Evolutionary conservation across 2,329 filamentous ascomycete genomes (phyloP).

Genomic region (Aspergillus pseudonomiae): DNA sequence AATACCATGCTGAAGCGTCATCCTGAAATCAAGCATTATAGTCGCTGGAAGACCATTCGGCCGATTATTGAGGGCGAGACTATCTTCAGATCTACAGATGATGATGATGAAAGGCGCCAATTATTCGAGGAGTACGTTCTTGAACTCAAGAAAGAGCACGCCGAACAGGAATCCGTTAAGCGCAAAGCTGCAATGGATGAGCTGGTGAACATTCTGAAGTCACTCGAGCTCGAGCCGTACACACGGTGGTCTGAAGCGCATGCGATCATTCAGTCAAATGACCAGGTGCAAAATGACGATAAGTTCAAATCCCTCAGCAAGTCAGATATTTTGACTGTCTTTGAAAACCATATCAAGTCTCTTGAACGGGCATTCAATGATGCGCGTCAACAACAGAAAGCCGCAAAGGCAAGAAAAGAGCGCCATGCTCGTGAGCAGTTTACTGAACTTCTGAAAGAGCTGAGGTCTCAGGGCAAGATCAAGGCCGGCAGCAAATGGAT

Average conservation of each 20-base stretch:
- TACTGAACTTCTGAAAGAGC: constrained; percentile 71
- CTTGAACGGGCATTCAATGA: constrained; percentile 92
- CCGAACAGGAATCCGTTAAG: constrained; percentile 71
- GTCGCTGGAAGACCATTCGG: constrained; percentile 92
- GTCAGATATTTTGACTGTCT: constrained; percentile 87
- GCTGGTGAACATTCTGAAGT: constrained; percentile 74
- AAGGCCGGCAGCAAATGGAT: constrained; percentile 91
- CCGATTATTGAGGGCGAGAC: constrained; percentile 94
- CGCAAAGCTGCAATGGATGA: constrained; percentile 84
- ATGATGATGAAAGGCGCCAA: constrained; percentile 83
- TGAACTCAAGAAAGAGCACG: constrained; percentile 78
- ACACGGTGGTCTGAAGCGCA: constrained; percentile 94
- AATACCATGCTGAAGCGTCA: constrained; percentile 94
- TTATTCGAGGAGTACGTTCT: constrained; percentile 92
- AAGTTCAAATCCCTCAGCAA: constrained; percentile 85
- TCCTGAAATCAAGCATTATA: constrained; percentile 95
- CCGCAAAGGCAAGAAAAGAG: constrained; percentile 75
- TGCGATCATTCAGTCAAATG: constrained; percentile 74
- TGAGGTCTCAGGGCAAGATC: constrained; percentile 76
- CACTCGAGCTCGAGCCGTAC: constrained; percentile 84
- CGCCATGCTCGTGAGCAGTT: constrained; percentile 86
- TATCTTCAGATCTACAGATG: constrained; percentile 86
- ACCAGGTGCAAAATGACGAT: constrained; percentile 76
- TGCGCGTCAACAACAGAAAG: constrained; percentile 83
- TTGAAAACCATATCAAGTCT: constrained; percentile 92